These are phyloP conservation scores for Mycena kentingensis DNA, from an alignment of 768 basidiomycete genomes.

Conservation along the genomic window DNA sequence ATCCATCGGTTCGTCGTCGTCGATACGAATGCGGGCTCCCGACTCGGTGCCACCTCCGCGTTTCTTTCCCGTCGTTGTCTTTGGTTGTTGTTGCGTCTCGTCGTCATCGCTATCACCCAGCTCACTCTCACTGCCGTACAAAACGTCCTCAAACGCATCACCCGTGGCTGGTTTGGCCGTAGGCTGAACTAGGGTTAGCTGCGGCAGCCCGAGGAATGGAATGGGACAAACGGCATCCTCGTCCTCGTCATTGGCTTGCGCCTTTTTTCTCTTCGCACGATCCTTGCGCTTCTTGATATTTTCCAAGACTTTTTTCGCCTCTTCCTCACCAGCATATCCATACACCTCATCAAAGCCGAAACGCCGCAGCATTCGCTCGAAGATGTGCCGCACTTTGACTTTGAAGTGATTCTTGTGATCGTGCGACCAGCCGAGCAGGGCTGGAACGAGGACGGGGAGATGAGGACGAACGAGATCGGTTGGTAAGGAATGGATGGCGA, in stretches of 20 bases:
- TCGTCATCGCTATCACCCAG: constrained; percentile 73
- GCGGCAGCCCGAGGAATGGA: neutral
- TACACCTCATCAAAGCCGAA: constrained; percentile 88
- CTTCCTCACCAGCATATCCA: constrained; percentile 70
- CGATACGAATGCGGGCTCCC: constrained; percentile 74
- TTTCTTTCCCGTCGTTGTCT: constrained; percentile 33
- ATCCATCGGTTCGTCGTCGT: constrained; percentile 95
- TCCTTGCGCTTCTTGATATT: constrained; percentile 98
- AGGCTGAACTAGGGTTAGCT: constrained; percentile 37
- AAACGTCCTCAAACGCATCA: constrained; percentile 94
- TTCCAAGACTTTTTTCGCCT: constrained; percentile 83
- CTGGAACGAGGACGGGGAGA: constrained; percentile 76
- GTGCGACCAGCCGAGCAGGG: constrained; percentile 88
- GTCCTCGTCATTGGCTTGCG: constrained; percentile 56
- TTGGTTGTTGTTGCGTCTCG: constrained; percentile 32
- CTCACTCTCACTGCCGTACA: constrained; percentile 97
- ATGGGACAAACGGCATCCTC: constrained; percentile 49
- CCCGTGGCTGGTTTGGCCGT: constrained; percentile 59
- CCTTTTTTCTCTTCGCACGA: constrained; percentile 86
- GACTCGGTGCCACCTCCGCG: constrained; percentile 29
- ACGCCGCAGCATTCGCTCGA: constrained; percentile 90
- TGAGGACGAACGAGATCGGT: constrained; percentile 73
- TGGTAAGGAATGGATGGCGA: constrained; percentile 85
- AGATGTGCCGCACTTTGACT: constrained; percentile 92
- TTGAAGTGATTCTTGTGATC: constrained; percentile 99